Evolutionary conservation across 2,329 filamentous ascomycete species (phyloP), one percentile per base, ranked within the genome.

Genomic region (Moelleriella libera): DNA sequence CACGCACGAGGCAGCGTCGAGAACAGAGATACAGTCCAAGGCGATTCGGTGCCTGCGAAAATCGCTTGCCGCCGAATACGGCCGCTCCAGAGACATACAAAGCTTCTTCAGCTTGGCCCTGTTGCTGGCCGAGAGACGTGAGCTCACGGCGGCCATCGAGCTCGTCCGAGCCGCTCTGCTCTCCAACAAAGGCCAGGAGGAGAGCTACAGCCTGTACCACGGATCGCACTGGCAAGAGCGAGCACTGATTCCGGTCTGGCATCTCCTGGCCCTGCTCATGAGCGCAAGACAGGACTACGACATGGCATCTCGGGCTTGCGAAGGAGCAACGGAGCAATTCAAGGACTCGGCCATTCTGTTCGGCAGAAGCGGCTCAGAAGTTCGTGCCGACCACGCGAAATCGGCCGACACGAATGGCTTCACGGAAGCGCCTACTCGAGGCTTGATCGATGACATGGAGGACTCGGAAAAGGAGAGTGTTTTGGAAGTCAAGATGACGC

Each of bases 401-500:
- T 73, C 78, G 41, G 68, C 65, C 1, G 72, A 70, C 48, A 53
- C 53, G 8, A 60, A 58, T 43, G 50, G 47, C 4, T 44, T 53
- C 28, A 32, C 52, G 5, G 52, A 54, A 6, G 57, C 59, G 9
- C 50, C 55, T 14, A 50, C 49, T 30, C 61, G 57, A 52, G 79
- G 81, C 4, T 60, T 86, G 44, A 74, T 94, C 1, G 84, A 90
- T 53, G 80, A 85, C 43, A 86, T 96, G 80, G 83, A 88, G 52
- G 78, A 82, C 49, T 78, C 80, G 30, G 89, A 97, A 60, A 94
- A 88, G 59, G 86, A 89, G 62, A 78, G 79, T 45, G 82, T 98
- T 41, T 67, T 98, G n/a, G 86, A 97, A 63, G 81, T 96, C 51
- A 94, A 94, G 63, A 94, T 97, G 78, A 96, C 90, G 9, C 89